phyloP scores from a whole-genome alignment of 495 filamentous ascomycete species.

The Umbilicaria muhlenbergii region DNA sequence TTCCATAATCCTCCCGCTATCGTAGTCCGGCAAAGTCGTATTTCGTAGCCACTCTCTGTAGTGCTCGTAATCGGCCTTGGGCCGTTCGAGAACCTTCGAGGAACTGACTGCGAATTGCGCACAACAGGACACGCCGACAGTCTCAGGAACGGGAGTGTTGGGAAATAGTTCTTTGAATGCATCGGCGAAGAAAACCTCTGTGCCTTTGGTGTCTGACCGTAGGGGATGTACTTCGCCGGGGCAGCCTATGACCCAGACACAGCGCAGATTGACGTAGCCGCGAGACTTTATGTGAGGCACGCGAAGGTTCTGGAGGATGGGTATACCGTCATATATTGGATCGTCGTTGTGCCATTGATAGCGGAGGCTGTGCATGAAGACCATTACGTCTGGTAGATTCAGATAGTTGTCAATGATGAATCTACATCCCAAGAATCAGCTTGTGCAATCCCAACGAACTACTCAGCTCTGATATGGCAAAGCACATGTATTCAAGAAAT shows the following conservation, averaged over 20 bases:
- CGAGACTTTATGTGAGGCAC: constrained; percentile 24
- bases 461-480: too few relatives aligned
- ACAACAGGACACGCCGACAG: constrained; percentile 40
- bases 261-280: constrained; percentile 36
- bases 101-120: constrained; percentile 53
- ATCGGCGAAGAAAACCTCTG: constrained; percentile 16
- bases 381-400: constrained; percentile 28
- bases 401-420: constrained; percentile 32
- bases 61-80: constrained; percentile 34
- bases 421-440: too few relatives aligned
- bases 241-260: constrained; percentile 29
- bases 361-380: constrained; percentile 34
- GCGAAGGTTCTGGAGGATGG: constrained; percentile 22
- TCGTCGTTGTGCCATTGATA: constrained; percentile 30
- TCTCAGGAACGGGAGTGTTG: constrained; percentile 19
- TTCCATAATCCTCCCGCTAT: constrained; percentile 51
- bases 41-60: constrained; percentile 45
- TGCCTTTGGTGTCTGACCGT: constrained; percentile 8
- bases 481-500: too few relatives aligned
- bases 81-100: constrained; percentile 30
- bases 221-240: constrained; percentile 15
- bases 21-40: constrained; percentile 38
- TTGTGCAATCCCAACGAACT: too few relatives aligned
- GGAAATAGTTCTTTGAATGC: constrained; percentile 33
- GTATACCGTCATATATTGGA: constrained; percentile 14